These are phyloP conservation scores for Cucurbita pepo DNA, from an alignment of 306 rosid genomes.

Conservation along the genomic window DNA sequence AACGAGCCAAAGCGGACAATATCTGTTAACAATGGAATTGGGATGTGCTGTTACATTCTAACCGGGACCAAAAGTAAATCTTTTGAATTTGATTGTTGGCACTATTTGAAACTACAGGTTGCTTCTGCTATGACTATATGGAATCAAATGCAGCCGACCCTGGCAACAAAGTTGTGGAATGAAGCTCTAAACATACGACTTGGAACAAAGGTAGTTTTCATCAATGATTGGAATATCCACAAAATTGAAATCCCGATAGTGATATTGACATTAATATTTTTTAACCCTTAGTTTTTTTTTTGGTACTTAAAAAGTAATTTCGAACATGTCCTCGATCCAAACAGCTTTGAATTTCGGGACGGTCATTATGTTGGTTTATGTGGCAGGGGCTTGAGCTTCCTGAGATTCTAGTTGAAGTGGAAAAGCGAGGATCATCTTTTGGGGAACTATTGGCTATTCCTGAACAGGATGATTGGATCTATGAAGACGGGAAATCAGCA, in stretches of 20 bases:
- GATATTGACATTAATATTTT: neutral
- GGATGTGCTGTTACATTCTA: no score
- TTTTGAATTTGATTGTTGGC: neutral
- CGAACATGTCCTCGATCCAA: no score
- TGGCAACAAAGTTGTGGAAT: conserved; percentile 89
- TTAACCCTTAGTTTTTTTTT: no score
- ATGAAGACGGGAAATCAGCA: conserved; percentile 81
- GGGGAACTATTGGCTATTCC: conserved; percentile 79
- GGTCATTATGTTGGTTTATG: neutral
- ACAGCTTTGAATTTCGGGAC: no score
- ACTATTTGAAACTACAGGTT: conserved; percentile 44
- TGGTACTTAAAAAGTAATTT: no score
- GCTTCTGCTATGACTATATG: conserved; percentile 88
- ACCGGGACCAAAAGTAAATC: no score
- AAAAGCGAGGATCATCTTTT: conserved; percentile 55
- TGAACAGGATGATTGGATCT: conserved; percentile 78
- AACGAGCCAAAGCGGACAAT: no score
- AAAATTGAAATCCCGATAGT: no score
- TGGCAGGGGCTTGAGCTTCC: conserved; percentile 53
- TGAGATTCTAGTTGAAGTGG: conserved; percentile 56
- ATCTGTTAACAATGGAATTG: no score
- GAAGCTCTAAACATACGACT: conserved; percentile 77
- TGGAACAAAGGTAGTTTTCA: conserved; percentile 42
- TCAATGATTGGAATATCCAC: no score
- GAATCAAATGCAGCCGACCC: conserved; percentile 72